Evolutionary conservation across 208 protist genomes (phyloP).

Genomic region (Trypanosoma cruzi): DNA sequence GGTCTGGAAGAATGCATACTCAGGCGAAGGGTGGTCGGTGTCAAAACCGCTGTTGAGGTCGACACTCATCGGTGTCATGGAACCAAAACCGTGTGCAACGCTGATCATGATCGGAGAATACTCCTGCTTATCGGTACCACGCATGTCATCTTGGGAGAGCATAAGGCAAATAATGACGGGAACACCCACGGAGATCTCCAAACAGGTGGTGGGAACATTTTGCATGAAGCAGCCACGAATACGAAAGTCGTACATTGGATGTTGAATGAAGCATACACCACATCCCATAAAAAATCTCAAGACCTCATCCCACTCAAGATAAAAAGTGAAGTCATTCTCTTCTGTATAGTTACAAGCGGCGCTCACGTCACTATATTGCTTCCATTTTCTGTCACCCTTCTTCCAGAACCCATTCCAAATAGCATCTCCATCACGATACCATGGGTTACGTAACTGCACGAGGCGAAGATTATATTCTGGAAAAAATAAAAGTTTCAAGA

Average conservation of each 20-base stretch:
- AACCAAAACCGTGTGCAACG: constrained; percentile 63
- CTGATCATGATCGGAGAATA: constrained; percentile 82
- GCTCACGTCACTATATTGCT: constrained; percentile 48
- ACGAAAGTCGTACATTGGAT: constrained; percentile 76
- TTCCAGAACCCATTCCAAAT: constrained; percentile 67
- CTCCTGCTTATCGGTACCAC: constrained; percentile 60
- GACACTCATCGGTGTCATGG: constrained; percentile 48
- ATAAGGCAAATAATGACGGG: constrained; percentile 58
- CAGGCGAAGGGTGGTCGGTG: constrained; percentile 65
- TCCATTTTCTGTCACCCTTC: constrained; percentile 60
- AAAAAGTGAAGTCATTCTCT: constrained; percentile 65
- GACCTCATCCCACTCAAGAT: constrained; percentile 80
- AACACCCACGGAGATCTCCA: constrained; percentile 57
- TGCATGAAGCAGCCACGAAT: constrained; percentile 77
- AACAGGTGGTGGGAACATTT: constrained; percentile 60
- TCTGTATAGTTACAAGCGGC: constrained; percentile 47
- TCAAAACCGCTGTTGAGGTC: constrained; percentile 80
- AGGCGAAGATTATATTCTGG: constrained; percentile 51
- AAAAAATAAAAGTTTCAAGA: constrained; percentile 63
- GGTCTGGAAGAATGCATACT: constrained; percentile 75
- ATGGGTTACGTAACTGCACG: constrained; percentile 75
- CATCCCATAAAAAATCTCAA: constrained; percentile 71
- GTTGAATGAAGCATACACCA: constrained; percentile 79
- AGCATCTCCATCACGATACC: constrained; percentile 31
- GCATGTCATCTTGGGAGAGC: constrained; percentile 79